A percentile compares a stretch with the other conserved stretches of the same genome.
Evolutionary conservation across 169 alveolate species (phyloP).

Genomic region (Plasmodium vivax): DNA sequence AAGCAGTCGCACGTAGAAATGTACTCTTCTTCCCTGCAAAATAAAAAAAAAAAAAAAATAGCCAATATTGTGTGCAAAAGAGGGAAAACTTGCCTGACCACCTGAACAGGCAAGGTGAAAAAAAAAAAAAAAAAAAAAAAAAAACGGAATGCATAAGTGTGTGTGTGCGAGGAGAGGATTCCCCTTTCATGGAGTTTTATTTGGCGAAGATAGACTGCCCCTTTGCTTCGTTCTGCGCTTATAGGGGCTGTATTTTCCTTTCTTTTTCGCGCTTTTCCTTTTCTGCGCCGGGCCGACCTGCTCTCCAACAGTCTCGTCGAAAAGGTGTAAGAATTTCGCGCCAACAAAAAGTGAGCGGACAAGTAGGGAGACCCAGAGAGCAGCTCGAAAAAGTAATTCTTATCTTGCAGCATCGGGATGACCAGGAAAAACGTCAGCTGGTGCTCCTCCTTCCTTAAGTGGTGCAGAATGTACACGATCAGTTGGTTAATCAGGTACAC

Average conservation of each 20-base stretch:
- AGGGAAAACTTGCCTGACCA: background rate
- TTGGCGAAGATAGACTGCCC: background rate
- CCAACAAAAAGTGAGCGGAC: constrained; percentile 26
- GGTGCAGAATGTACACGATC: constrained; percentile 44
- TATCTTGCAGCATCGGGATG: constrained; percentile 37
- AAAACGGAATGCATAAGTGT: background rate
- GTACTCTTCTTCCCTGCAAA: constrained; percentile 55
- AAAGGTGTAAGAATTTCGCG: constrained; percentile 32
- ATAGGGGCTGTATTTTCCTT: background rate
- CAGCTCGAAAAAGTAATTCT: constrained; percentile 53
- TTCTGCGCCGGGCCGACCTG: constrained; percentile 3
- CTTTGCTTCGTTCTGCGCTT: background rate
- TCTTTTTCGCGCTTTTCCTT: background rate
- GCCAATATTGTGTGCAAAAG: background rate
- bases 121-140: too few species aligned
- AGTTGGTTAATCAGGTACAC: constrained; percentile 55
- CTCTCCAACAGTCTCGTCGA: constrained; percentile 64
- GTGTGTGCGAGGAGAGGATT: background rate
- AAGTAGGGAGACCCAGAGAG: constrained; percentile 56
- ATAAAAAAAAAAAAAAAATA: background rate
- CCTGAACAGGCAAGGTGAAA: constrained; percentile 5
- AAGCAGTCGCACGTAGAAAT: constrained; percentile 57
- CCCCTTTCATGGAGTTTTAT: background rate
- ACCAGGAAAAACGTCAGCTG: constrained; percentile 57
- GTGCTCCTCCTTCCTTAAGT: constrained; percentile 41